These are phyloP conservation scores for Cutaneotrichosporon spelunceum DNA, from an alignment of 1,284 basidiomycete species.

Conservation along the genomic window DNA sequence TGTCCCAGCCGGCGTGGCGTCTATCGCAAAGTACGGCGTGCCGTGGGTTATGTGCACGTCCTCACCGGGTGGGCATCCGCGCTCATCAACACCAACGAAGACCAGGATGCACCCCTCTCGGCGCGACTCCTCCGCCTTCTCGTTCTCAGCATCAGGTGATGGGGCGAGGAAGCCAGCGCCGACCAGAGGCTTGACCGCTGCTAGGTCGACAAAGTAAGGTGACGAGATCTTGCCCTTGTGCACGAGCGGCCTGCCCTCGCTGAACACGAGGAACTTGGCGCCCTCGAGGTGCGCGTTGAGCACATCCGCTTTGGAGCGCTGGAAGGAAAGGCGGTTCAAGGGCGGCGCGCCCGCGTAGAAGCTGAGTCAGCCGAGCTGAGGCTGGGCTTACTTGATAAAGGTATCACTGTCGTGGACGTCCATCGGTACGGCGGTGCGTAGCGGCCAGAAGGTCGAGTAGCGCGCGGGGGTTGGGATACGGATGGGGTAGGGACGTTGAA, in stretches of 20 bases:
- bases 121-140: slow-evolving; percentile 59
- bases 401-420: background rate
- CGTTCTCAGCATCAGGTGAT: slow-evolving; percentile 19
- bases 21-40: slow-evolving; percentile 73
- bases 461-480: background rate
- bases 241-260: slow-evolving; percentile 45
- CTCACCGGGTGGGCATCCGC: slow-evolving; percentile 52
- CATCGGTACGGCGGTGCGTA: background rate
- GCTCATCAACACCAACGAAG: slow-evolving; percentile 79
- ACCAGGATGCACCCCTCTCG: slow-evolving; percentile 59
- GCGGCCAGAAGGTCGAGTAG: background rate
- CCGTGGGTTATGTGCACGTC: slow-evolving; percentile 65
- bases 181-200: slow-evolving; percentile 67
- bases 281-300: slow-evolving; percentile 65
- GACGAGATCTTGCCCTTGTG: slow-evolving; percentile 55
- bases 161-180: slow-evolving; percentile 48
- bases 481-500: no score
- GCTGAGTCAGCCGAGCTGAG: slow-evolving; percentile 49
- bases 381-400: background rate
- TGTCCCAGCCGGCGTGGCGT: slow-evolving; percentile 57
- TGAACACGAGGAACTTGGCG: slow-evolving; percentile 69
- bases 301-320: slow-evolving; percentile 67
- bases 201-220: slow-evolving; percentile 54
- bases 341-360: slow-evolving; percentile 70
- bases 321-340: slow-evolving; percentile 80